These are phyloP conservation scores for Podospora didyma DNA, from an alignment of 495 filamentous ascomycete species.

Conservation along the genomic window DNA sequence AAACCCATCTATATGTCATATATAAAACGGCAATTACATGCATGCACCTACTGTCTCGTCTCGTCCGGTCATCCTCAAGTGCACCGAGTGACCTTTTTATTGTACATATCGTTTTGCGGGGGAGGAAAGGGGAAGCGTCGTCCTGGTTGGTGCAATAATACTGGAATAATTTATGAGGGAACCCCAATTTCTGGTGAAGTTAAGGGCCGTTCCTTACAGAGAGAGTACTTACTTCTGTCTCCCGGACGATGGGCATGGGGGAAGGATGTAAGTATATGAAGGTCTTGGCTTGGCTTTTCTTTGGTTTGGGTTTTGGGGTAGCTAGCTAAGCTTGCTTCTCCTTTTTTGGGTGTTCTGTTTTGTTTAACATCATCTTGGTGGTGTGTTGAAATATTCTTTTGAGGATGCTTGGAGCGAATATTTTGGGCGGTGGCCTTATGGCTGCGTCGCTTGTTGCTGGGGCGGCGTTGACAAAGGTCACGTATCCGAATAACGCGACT, in stretches of 20 bases:
- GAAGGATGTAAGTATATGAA: neutral
- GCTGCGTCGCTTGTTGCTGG: slow-evolving; percentile 2
- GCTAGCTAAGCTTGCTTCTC: neutral
- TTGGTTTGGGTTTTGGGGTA: too few species aligned
- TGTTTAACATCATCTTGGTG: neutral
- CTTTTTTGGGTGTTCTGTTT: neutral
- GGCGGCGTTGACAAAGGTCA: slow-evolving; percentile 33
- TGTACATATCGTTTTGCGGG: neutral
- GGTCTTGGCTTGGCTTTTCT: neutral
- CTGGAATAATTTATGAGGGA: too few species aligned
- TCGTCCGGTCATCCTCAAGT: too few species aligned
- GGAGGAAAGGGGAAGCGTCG: neutral
- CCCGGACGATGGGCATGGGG: neutral
- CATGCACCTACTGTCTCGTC: too few species aligned
- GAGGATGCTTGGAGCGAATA: neutral
- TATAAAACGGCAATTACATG: too few species aligned
- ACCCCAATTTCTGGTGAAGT: too few species aligned
- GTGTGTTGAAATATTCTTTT: neutral
- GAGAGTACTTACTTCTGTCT: neutral
- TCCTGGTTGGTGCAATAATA: neutral
- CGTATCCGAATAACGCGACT: slow-evolving; percentile 38
- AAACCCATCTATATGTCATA: neutral
- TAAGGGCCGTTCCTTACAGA: too few species aligned
- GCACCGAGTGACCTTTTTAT: neutral
- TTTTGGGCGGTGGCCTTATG: neutral